Conservation (phyloP, 331 rosid genomes). For the Quercus phellos region DNA sequence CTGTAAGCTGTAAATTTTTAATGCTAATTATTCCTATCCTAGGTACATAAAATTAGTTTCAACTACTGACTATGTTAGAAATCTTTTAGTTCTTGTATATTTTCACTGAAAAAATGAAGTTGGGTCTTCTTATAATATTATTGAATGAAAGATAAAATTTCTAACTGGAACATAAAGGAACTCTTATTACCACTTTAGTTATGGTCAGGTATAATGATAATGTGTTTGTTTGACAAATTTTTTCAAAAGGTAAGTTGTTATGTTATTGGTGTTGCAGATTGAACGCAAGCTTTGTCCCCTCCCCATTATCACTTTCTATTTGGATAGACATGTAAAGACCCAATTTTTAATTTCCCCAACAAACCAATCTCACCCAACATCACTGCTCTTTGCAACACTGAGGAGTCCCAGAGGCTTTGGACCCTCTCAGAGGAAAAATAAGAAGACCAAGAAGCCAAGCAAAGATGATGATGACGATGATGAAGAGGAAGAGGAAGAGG, state of each 20-base stretch:
- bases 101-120: neutral
- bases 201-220: neutral
- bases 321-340: constrained; percentile 12
- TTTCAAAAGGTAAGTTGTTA: too few relatives aligned
- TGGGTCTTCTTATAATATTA: neutral
- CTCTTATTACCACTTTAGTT: neutral
- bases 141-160: neutral
- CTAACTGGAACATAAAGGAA: neutral
- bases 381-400: constrained; percentile 43
- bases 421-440: constrained; percentile 45
- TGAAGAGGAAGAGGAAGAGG: constrained; percentile 19
- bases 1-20: too few relatives aligned
- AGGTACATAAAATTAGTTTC: too few relatives aligned
- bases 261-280: constrained; percentile 25
- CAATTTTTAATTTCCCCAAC: constrained; percentile 28
- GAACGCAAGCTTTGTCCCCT: constrained; percentile 18
- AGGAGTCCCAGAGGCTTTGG: constrained; percentile 72
- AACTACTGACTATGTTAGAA: neutral
- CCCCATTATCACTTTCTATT: constrained; percentile 14
- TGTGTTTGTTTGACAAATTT: neutral
- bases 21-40: too few relatives aligned
- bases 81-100: neutral
- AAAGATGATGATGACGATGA: constrained; percentile 21
- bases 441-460: constrained; percentile 31
- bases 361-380: constrained; percentile 29